Conservation (phyloP, 2,329 filamentous ascomycete species). For the Penicillium crustosum region DNA sequence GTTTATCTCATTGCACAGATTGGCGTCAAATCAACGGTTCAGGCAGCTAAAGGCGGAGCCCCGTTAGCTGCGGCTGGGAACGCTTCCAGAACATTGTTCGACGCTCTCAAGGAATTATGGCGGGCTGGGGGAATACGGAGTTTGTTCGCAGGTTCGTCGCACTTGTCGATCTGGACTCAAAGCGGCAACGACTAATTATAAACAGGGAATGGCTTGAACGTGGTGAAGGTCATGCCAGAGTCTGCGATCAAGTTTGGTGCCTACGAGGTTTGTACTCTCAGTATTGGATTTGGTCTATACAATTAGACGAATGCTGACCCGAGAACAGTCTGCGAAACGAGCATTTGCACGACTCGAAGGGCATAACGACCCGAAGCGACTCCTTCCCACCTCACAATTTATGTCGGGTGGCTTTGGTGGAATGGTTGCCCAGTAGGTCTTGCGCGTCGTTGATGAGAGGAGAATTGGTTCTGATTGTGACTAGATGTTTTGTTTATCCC, state of each 20-base stretch:
- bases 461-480: slow-evolving; percentile 23
- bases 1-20: slow-evolving; percentile 96
- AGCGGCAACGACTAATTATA: slow-evolving; percentile 20
- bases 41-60: slow-evolving; percentile 69
- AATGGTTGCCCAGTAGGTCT: slow-evolving; percentile 81
- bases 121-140: slow-evolving; percentile 80
- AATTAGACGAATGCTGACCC: slow-evolving; percentile 16
- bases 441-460: neutral
- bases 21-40: slow-evolving; percentile 58
- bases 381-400: slow-evolving; percentile 84
- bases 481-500: slow-evolving; percentile 85
- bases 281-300: neutral
- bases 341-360: slow-evolving; percentile 83
- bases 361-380: slow-evolving; percentile 74
- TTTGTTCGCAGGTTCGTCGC: slow-evolving; percentile 81
- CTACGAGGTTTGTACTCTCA: slow-evolving; percentile 66
- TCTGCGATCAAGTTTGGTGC: slow-evolving; percentile 98
- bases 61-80: slow-evolving; percentile 64
- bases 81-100: slow-evolving; percentile 66
- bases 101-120: slow-evolving; percentile 77
- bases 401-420: slow-evolving; percentile 86
- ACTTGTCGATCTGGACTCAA: neutral
- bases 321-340: slow-evolving; percentile 72
- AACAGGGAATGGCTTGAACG: slow-evolving; percentile 89
- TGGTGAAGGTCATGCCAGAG: slow-evolving; percentile 97